A percentile compares a stretch with the other conserved stretches of the same genome.
These are phyloP conservation scores for Heterobasidion parviporum DNA, from an alignment of 1,284 basidiomycete species.

Conservation along the genomic window DNA sequence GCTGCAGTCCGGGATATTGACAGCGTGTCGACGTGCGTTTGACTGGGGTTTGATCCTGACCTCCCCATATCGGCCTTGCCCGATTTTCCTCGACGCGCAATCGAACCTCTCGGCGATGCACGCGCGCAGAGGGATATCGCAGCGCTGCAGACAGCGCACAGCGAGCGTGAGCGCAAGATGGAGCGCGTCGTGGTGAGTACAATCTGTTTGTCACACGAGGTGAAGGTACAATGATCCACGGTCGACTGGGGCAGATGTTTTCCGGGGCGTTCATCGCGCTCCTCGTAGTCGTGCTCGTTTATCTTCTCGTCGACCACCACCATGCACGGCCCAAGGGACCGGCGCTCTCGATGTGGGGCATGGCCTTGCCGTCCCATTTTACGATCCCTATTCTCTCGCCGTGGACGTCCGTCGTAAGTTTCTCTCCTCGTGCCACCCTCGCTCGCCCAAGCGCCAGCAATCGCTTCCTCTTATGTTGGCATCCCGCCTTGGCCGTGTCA, in stretches of 20 bases:
- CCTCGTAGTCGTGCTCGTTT: constrained; percentile 34
- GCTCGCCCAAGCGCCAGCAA: no score
- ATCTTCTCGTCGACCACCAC: constrained; percentile 20
- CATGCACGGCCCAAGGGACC: constrained; percentile 15
- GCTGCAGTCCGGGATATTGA: background rate
- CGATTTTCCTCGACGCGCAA: no score
- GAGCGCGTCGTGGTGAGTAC: constrained; percentile 46
- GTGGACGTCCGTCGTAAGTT: constrained; percentile 56
- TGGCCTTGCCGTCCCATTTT: constrained; percentile 37
- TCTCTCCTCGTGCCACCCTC: background rate
- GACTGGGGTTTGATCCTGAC: no score
- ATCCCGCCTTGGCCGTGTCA: no score
- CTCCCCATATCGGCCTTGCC: no score
- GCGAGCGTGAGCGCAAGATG: constrained; percentile 35
- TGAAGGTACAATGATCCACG: background rate
- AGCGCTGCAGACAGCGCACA: constrained; percentile 28
- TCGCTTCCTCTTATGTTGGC: no score
- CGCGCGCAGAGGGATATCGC: constrained; percentile 32
- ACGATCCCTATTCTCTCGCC: constrained; percentile 65
- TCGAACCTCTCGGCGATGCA: no score
- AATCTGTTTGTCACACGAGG: background rate
- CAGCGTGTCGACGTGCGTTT: background rate
- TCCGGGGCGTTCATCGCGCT: constrained; percentile 31
- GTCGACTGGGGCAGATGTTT: constrained; percentile 25
- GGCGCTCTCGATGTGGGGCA: constrained; percentile 18